These are phyloP conservation scores for Teratosphaeria epicoccoides DNA, from an alignment of 2,329 filamentous ascomycete genomes.

Conservation along the genomic window DNA sequence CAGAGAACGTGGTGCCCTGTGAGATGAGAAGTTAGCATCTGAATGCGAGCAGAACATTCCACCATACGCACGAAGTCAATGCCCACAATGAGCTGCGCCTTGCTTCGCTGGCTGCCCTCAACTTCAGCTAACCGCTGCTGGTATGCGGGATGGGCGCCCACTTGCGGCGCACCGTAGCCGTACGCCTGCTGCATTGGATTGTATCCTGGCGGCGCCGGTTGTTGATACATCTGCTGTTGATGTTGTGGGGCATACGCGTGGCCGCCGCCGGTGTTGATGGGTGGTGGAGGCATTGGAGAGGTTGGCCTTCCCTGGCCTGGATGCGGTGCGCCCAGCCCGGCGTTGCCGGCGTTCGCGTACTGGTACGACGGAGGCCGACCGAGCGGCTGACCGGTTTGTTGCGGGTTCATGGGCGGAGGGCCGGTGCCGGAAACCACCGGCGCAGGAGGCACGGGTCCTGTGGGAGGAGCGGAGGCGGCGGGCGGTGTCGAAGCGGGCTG, in stretches of 20 bases:
- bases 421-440: constrained; percentile 36
- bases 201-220: constrained; percentile 27
- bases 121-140: constrained; percentile 48
- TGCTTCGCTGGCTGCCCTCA: constrained; percentile 78
- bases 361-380: constrained; percentile 56
- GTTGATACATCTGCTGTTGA: constrained; percentile 32
- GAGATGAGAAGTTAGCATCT: constrained; percentile 4
- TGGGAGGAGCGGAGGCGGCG: constrained; percentile 7
- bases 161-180: constrained; percentile 15
- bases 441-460: constrained; percentile 15
- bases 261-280: constrained; percentile 39
- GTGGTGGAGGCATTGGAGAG: constrained; percentile 30
- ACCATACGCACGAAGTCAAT: constrained; percentile 77
- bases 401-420: constrained; percentile 45
- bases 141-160: constrained; percentile 4
- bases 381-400: constrained; percentile 31
- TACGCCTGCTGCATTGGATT: constrained; percentile 22
- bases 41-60: not conserved
- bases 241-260: constrained; percentile 41
- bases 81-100: constrained; percentile 94
- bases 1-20: constrained; percentile 93
- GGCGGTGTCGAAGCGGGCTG: constrained; percentile 1
- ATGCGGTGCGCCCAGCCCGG: constrained; percentile 27
- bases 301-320: constrained; percentile 39
- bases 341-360: constrained; percentile 35